A percentile compares a stretch with the other conserved stretches of the same genome.
Conservation (phyloP, 352 stramenopile species). For the Saprolegnia diclina region DNA sequence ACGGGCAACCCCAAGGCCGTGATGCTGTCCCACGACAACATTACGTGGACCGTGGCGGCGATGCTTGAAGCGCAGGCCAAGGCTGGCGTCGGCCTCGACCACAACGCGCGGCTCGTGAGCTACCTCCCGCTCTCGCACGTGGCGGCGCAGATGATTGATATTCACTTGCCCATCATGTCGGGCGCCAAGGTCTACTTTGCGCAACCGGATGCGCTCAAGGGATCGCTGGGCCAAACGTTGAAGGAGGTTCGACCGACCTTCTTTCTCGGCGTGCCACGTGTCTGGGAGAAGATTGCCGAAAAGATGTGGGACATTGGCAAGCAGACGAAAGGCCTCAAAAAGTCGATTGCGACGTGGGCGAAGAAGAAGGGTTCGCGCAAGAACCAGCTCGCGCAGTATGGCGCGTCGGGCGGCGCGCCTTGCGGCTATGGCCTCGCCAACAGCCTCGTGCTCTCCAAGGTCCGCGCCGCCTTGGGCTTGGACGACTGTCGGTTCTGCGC, state of each 20-base stretch:
- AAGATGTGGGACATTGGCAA: slow-evolving; percentile 30
- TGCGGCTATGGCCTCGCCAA: slow-evolving; percentile 44
- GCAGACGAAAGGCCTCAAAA: slow-evolving; percentile 45
- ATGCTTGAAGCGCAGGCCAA: slow-evolving; percentile 28
- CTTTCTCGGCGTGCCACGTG: slow-evolving; percentile 41
- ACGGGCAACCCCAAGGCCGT: slow-evolving; percentile 64
- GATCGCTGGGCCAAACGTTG: slow-evolving; percentile 31
- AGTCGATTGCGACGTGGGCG: slow-evolving; percentile 49
- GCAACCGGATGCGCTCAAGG: slow-evolving; percentile 36
- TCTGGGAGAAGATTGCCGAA: slow-evolving; percentile 44
- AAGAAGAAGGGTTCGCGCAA: slow-evolving; percentile 33
- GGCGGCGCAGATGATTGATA: slow-evolving; percentile 35
- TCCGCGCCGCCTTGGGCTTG: slow-evolving; percentile 73
- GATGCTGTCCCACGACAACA: slow-evolving; percentile 58
- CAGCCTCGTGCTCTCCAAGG: slow-evolving; percentile 37
- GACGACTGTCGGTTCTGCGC: slow-evolving; percentile 61
- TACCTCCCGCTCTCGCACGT: slow-evolving; percentile 40
- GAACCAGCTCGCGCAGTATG: slow-evolving; percentile 32
- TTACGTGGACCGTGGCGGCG: slow-evolving; percentile 14
- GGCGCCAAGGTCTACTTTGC: slow-evolving; percentile 69
- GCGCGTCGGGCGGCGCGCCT: slow-evolving; percentile 32
- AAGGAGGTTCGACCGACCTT: slow-evolving; percentile 15
- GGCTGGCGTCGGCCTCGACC: slow-evolving; percentile 47
- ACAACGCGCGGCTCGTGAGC: slow-evolving; percentile 29
- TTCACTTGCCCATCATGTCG: slow-evolving; percentile 34